Conservation (phyloP, 2,329 filamentous ascomycete species). For the Zopfia rhizophila region DNA sequence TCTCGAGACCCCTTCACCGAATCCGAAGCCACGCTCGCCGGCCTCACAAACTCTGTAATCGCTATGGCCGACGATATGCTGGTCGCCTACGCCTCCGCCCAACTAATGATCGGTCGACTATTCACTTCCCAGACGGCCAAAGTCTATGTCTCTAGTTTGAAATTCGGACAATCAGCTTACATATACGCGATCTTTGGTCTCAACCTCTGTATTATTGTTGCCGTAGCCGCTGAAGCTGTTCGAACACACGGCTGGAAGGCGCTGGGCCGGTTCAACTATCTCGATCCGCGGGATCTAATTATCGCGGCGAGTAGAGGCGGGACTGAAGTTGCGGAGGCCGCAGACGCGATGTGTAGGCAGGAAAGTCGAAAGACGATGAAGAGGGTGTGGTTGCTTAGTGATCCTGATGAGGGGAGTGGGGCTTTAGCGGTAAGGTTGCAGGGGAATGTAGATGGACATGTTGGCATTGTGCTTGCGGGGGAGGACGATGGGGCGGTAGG, state of each 20-base stretch:
- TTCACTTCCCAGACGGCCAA: constrained; percentile 24
- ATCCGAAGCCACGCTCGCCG: constrained; percentile 33
- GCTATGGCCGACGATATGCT: constrained; percentile 44
- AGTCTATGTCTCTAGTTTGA: constrained; percentile 30
- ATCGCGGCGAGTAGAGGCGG: constrained; percentile 34
- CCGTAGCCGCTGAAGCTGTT: constrained; percentile 33
- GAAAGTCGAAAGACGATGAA: constrained; percentile 21
- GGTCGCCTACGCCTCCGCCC: constrained; percentile 43
- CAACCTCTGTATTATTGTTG: constrained; percentile 35
- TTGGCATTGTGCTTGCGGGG: constrained; percentile 30
- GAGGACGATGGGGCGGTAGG: too few relatives aligned
- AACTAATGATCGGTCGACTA: constrained; percentile 44
- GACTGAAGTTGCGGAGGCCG: constrained; percentile 29
- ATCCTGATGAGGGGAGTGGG: constrained; percentile 38
- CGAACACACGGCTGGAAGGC: constrained; percentile 36
- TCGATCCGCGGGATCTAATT: constrained; percentile 42
- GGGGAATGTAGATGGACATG: constrained; percentile 32
- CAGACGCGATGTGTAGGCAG: constrained; percentile 23
- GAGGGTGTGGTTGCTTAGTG: constrained; percentile 34
- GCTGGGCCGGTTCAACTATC: constrained; percentile 40
- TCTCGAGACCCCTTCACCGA: constrained; percentile 25
- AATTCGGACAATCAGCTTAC: constrained; percentile 39
- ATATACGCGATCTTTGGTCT: constrained; percentile 42
- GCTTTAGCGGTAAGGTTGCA: constrained; percentile 30
- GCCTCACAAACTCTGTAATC: constrained; percentile 34